Conservation (phyloP, 1,139 yeast genomes). For the Candida sanyaensis region DNA sequence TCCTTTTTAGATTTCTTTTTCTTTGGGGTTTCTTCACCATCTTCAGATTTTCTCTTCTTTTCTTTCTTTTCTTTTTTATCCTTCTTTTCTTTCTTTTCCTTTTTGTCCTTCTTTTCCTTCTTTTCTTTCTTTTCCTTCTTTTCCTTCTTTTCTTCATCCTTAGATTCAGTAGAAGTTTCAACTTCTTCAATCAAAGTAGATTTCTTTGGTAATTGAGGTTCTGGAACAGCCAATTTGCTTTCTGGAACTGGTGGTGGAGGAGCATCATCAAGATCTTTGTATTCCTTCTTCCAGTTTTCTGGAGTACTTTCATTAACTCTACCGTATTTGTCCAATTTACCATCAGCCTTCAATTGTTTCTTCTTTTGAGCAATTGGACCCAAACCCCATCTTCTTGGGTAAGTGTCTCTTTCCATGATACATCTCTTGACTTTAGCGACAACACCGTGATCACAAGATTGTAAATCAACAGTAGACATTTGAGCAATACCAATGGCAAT, state of each 20-base stretch:
- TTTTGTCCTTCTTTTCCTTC: slow-evolving; percentile 70
- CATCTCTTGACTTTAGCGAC: slow-evolving; percentile 99
- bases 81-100: slow-evolving; percentile 60
- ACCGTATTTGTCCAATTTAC: slow-evolving; percentile 95
- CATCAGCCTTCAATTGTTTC: slow-evolving; percentile 97
- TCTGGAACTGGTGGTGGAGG: slow-evolving; percentile 56
- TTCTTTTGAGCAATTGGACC: slow-evolving; percentile 99
- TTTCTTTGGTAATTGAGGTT: slow-evolving; percentile 55
- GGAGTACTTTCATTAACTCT: slow-evolving; percentile 94
- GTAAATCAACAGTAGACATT: slow-evolving; percentile 97
- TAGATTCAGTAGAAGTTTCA: slow-evolving; percentile 16
- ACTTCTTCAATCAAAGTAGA: slow-evolving; percentile 29
- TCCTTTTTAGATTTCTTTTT: slow-evolving; percentile 40
- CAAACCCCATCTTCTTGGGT: slow-evolving; percentile 99
- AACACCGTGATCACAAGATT: slow-evolving; percentile 96
- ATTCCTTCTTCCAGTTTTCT: slow-evolving; percentile 83
- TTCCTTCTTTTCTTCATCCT: slow-evolving; percentile 41
- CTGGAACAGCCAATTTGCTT: slow-evolving; percentile 49
- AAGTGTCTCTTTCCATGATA: slow-evolving; percentile 98
- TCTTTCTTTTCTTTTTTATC: slow-evolving; percentile 35
- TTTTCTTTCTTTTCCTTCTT: slow-evolving; percentile 50
- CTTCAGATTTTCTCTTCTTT: slow-evolving; percentile 57
- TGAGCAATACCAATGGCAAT: slow-evolving; percentile 98
- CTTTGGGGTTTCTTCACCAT: slow-evolving; percentile 52
- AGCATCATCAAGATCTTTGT: slow-evolving; percentile 77